A percentile compares a stretch with the other conserved stretches of the same genome.
These are phyloP conservation scores for Hypoxylon sp. DNA, from an alignment of 2,329 filamentous ascomycete genomes.

Conservation along the genomic window DNA sequence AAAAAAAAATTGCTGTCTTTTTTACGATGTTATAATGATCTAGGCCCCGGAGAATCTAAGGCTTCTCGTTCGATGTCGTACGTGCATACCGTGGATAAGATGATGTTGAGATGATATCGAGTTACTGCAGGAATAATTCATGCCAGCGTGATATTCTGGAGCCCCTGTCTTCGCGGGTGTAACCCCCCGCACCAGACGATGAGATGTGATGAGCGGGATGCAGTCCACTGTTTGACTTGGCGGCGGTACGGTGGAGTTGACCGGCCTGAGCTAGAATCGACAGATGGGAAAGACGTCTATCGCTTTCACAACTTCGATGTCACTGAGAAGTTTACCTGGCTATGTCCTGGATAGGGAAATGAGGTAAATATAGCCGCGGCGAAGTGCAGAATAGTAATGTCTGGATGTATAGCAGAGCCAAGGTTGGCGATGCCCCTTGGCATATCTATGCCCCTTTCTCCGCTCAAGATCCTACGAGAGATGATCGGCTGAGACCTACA, in stretches of 20 bases:
- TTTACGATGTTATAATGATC: neutral
- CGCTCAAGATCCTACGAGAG: neutral
- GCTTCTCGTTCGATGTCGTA: constrained; percentile 33
- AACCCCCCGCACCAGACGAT: constrained; percentile 28
- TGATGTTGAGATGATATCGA: neutral
- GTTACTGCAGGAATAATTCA: constrained; percentile 9
- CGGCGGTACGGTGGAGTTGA: constrained; percentile 11
- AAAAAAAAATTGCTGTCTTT: too few species aligned
- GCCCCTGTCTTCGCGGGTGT: constrained; percentile 20
- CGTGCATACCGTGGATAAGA: constrained; percentile 15
- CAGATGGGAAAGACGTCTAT: neutral
- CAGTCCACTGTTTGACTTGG: constrained; percentile 19
- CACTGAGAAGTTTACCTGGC: too few species aligned
- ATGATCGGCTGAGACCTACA: constrained; percentile 19
- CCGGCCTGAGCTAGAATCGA: neutral
- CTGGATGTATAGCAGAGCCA: constrained; percentile 8
- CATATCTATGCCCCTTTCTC: too few species aligned
- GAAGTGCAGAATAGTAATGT: constrained; percentile 1
- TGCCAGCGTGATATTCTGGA: neutral
- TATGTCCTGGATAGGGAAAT: too few species aligned
- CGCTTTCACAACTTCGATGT: neutral
- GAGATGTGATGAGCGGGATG: constrained; percentile 21
- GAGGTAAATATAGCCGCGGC: too few species aligned
- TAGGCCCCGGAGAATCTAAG: neutral
- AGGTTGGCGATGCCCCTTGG: constrained; percentile 10